phyloP scores from a whole-genome alignment of 2,329 filamentous ascomycete genomes.

The Thelonectria olida region DNA sequence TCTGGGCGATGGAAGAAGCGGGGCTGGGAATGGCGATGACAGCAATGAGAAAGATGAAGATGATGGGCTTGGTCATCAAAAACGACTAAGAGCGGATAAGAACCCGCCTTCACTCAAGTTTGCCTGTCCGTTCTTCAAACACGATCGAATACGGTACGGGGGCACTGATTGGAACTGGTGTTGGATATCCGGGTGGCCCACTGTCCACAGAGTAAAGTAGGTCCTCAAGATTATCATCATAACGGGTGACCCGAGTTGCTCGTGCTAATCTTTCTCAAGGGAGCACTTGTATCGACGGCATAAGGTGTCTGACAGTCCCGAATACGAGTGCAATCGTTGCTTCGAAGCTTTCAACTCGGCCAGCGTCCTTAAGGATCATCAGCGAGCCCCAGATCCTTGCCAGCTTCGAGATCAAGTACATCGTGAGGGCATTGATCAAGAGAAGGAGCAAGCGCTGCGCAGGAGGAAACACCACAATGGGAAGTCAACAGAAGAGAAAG shows the following conservation, averaged over 20 bases:
- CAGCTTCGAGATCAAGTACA: not conserved
- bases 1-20: too few species aligned
- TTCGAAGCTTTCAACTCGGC: constrained; percentile 7
- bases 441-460: constrained; percentile 4
- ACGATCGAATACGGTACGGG: constrained; percentile 18
- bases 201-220: constrained; percentile 28
- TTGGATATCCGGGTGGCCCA: constrained; percentile 21
- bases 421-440: constrained; percentile 16
- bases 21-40: not conserved
- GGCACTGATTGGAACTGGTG: constrained; percentile 14
- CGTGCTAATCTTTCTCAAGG: not conserved
- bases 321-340: constrained; percentile 20
- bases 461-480: constrained; percentile 14
- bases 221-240: not conserved
- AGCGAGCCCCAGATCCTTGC: constrained; percentile 6
- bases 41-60: not conserved
- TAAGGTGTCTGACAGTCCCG: not conserved
- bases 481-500: constrained; percentile 7
- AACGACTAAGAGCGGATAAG: constrained; percentile 1
- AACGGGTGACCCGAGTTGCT: too few species aligned
- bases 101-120: constrained; percentile 1
- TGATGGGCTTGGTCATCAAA: not conserved
- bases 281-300: constrained; percentile 28
- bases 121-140: constrained; percentile 30
- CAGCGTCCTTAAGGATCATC: not conserved